A percentile compares a stretch with the other conserved stretches of the same genome.
Conservation (phyloP, 2,329 filamentous ascomycete species). For the Epichloe elymi region DNA sequence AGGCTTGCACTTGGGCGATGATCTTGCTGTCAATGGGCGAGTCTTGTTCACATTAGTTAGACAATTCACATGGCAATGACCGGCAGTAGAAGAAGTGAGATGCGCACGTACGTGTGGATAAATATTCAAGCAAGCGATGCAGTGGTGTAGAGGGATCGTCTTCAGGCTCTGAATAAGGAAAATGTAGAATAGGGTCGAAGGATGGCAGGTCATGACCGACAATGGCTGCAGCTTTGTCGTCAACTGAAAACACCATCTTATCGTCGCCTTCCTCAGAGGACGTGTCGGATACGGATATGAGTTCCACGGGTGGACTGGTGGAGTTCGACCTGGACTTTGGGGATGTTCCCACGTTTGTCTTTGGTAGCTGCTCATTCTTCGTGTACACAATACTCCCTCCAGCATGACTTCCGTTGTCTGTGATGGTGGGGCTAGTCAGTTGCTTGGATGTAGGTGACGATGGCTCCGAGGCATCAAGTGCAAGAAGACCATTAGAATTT, state of each 20-base stretch:
- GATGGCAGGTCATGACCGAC: slow-evolving; percentile 11
- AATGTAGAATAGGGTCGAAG: slow-evolving; percentile 30
- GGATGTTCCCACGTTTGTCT: neutral
- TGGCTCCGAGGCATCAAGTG: neutral
- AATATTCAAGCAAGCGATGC: slow-evolving; percentile 24
- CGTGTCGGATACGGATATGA: slow-evolving; percentile 24
- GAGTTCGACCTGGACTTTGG: slow-evolving; percentile 20
- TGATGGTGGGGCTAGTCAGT: neutral
- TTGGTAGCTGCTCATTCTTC: neutral
- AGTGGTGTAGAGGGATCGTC: slow-evolving; percentile 20
- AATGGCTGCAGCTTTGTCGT: slow-evolving; percentile 17
- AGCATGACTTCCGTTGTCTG: neutral
- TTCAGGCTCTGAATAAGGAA: slow-evolving; percentile 30
- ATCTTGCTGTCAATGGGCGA: slow-evolving; percentile 29
- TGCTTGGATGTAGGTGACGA: neutral
- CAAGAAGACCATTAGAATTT: slow-evolving; percentile 18
- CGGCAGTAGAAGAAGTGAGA: neutral
- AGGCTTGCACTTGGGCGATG: slow-evolving; percentile 31
- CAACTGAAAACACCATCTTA: slow-evolving; percentile 19
- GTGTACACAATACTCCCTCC: neutral
- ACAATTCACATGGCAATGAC: neutral
- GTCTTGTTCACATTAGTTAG: slow-evolving; percentile 18
- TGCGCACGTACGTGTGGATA: slow-evolving; percentile 16
- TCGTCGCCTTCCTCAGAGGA: slow-evolving; percentile 13
- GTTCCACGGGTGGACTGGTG: slow-evolving; percentile 31